Percentiles rank a stretch among this genome's conserved stretches.
phyloP scores from a whole-genome alignment of 768 basidiomycete species.

The Polyporus arcularius region DNA sequence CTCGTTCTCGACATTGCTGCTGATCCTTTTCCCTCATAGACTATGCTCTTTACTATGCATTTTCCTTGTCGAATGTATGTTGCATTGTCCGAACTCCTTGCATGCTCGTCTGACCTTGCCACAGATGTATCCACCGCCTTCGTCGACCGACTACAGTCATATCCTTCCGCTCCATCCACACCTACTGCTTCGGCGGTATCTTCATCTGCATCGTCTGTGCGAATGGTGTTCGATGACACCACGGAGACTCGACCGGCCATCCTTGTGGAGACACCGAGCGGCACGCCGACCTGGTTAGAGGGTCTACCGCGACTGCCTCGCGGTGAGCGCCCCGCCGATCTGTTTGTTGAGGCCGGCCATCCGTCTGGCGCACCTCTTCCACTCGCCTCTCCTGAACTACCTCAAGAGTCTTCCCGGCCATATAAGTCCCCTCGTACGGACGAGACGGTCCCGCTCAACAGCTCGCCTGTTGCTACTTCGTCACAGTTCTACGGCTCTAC shows the following conservation, averaged over 20 bases:
- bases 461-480: background rate
- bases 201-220: constrained; percentile 14
- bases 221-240: background rate
- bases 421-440: too few species aligned
- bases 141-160: constrained; percentile 69
- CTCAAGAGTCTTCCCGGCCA: background rate
- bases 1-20: background rate
- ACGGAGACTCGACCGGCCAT: background rate
- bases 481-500: background rate
- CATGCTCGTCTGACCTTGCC: constrained; percentile 3
- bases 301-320: background rate
- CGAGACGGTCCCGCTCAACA: background rate
- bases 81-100: background rate
- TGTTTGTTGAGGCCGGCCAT: constrained; percentile 1
- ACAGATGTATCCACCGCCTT: constrained; percentile 74
- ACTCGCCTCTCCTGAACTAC: constrained; percentile 14
- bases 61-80: constrained; percentile 80
- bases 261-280: constrained; percentile 1
- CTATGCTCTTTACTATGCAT: constrained; percentile 66
- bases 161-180: constrained; percentile 44
- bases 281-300: background rate
- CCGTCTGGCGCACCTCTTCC: constrained; percentile 16
- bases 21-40: constrained; percentile 36
- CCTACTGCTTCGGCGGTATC: constrained; percentile 20
- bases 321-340: background rate